Evolutionary conservation across 139 green algal species (phyloP).

Genomic region (Haematococcus sp.): DNA sequence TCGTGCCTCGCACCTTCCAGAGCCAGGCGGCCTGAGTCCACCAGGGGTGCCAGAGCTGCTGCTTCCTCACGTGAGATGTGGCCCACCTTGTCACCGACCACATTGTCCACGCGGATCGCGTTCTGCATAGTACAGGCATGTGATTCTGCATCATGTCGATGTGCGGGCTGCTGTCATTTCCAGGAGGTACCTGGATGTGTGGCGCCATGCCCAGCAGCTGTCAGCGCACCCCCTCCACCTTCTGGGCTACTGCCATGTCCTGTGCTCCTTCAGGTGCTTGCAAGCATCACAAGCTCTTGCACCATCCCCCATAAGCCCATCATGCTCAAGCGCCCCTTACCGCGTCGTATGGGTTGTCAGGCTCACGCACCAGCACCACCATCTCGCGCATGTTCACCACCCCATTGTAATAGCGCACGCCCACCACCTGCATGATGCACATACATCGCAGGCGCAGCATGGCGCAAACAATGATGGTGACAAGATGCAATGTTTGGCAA

Average conservation of each 20-base stretch:
- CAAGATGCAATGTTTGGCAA: too few relatives aligned
- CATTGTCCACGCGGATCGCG: conserved; percentile 65
- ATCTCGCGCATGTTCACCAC: conserved; percentile 35
- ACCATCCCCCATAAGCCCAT: too few relatives aligned
- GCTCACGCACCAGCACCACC: conserved; percentile 55
- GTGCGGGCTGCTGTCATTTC: too few relatives aligned
- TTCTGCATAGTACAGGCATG: conserved; percentile 1
- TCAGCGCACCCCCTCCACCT: too few relatives aligned
- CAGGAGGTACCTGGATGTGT: too few relatives aligned
- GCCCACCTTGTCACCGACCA: conserved; percentile 41
- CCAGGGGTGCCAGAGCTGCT: conserved; percentile 27
- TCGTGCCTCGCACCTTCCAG: conserved; percentile 37
- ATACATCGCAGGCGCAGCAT: too few relatives aligned
- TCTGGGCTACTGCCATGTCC: too few relatives aligned
- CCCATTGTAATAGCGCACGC: conserved; percentile 21
- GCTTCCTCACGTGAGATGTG: conserved; percentile 41
- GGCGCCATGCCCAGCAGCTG: too few relatives aligned
- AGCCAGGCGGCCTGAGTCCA: conserved; percentile 35
- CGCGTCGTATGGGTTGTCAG: conserved; percentile 57
- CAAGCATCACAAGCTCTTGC: too few relatives aligned
- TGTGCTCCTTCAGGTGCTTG: too few relatives aligned
- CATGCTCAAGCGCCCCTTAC: neutral
- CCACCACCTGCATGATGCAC: conserved; percentile 6
- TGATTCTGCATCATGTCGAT: neutral
- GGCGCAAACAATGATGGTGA: too few relatives aligned